Evolutionary conservation across 257 asterid genomes (phyloP), one percentile per base, ranked within the genome.

Genomic region (Galeopsis tetrahit): DNA sequence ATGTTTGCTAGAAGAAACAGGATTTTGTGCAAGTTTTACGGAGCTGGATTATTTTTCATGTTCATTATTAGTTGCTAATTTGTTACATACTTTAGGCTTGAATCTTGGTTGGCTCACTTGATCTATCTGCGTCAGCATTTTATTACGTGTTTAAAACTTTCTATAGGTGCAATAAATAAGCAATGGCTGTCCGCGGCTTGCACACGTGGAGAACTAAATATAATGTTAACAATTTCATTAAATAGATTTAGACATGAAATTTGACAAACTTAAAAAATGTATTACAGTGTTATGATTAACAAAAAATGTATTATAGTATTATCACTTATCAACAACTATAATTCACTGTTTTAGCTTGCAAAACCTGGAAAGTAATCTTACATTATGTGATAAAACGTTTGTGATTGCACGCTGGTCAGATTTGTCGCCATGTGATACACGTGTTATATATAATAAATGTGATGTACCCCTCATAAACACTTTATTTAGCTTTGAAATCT

Each of bases 61-160:
- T 59, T 35, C n/a, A 59, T 68, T 68, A 60, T 8, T 8, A 9
- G 59, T 48, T n/a, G 66, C 61, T 68, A 17, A 9, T 51, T 48
- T n/a, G 66, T 68, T 68, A 17, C 32, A 15, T 61, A 4, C 44
- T 49, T 67, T 7, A 28, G 15, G 21, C 32, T 33, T 0, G 15
- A 5, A 34, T 42, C 15, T 38, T 43, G 34, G 56, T 51, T 40
- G 65, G 32, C 44, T 73, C 4, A 39, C 32, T 36, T 40, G 42
- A 61, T 66, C 13, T 67, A 72, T 78, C 57, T 58, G 75, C 71
- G 69, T 35, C 14, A 40, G 21, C 14, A 7, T 39, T 39, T 36
- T 68, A 8, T 57, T 38, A 36, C 21, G 39, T 67, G 46, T 39
- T n/a, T 21, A 69, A 7, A 69, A 55, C 40, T 55, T 63, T 11